phyloP scores from a whole-genome alignment of 176 grass and related monocot genomes.

The Triticum timopheevii region DNA sequence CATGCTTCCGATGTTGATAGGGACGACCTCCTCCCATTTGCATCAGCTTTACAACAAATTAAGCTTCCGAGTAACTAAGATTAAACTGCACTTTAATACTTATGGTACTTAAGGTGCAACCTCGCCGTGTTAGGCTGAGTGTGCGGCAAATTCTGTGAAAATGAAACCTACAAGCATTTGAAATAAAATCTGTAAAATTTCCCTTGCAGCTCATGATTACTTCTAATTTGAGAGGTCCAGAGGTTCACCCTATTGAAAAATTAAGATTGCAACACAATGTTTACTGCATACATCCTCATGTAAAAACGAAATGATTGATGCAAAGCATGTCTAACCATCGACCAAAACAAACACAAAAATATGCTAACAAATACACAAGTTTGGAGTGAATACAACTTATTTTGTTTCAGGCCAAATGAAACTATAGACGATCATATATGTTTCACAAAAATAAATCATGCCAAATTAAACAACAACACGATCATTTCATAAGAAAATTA shows the following conservation, averaged over 20 bases:
- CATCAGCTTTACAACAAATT: too few relatives aligned
- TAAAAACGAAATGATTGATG: background rate
- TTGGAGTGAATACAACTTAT: background rate
- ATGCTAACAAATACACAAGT: background rate
- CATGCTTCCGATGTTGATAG: too few relatives aligned
- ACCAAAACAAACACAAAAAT: background rate
- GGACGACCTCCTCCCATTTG: too few relatives aligned
- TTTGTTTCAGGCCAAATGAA: background rate
- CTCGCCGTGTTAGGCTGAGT: too few relatives aligned
- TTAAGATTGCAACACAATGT: background rate
- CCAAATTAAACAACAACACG: background rate
- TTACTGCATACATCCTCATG: background rate
- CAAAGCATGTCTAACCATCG: background rate
- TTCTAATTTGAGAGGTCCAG: too few relatives aligned
- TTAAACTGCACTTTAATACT: too few relatives aligned
- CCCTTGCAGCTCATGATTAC: too few relatives aligned
- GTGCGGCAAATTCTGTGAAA: too few relatives aligned
- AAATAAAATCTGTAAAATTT: too few relatives aligned
- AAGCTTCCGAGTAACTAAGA: too few relatives aligned
- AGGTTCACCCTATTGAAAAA: background rate
- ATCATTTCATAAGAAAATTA: background rate
- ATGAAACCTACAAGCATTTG: too few relatives aligned
- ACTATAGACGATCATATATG: background rate
- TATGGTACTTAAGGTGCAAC: too few relatives aligned
- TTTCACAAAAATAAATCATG: background rate